Evolutionary conservation across 2,329 filamentous ascomycete species (phyloP).

Genomic region (Epichloe sylvatica): DNA sequence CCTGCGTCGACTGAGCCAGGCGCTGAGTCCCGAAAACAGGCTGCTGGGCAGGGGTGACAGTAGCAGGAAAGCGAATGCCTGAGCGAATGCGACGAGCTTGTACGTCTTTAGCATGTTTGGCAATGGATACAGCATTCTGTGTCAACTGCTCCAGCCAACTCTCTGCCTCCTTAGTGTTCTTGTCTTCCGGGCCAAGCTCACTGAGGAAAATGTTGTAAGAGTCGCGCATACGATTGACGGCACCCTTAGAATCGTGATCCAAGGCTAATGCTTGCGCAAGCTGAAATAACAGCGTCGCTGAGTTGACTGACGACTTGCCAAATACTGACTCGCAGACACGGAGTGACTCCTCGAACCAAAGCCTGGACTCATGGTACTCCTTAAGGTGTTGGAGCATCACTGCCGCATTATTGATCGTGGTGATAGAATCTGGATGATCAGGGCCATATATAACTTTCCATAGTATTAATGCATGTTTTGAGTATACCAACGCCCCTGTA

Average conservation of each 20-base stretch:
- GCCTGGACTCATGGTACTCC: constrained; percentile 81
- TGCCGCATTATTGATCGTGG: constrained; percentile 94
- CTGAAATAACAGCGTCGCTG: constrained; percentile 91
- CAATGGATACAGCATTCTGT: constrained; percentile 85
- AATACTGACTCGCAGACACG: constrained; percentile 80
- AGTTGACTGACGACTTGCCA: constrained; percentile 80
- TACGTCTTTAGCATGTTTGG: constrained; percentile 81
- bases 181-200: constrained; percentile 77
- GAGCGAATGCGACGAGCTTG: constrained; percentile 61
- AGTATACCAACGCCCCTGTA: constrained; percentile 70
- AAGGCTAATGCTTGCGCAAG: constrained; percentile 87
- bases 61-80: constrained; percentile 49
- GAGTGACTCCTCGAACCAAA: constrained; percentile 93
- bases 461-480: constrained; percentile 81
- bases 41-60: constrained; percentile 14
- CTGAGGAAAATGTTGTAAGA: constrained; percentile 90
- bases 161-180: constrained; percentile 96
- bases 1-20: constrained; percentile 17
- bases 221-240: constrained; percentile 87
- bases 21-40: constrained; percentile 20
- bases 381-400: constrained; percentile 97
- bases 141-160: constrained; percentile 93
- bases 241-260: constrained; percentile 87
- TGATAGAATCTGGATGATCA: constrained; percentile 93
- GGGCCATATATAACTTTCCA: constrained; percentile 96